These are phyloP conservation scores for Neoboletus brunneissimus DNA, from an alignment of 768 basidiomycete species.

Conservation along the genomic window DNA sequence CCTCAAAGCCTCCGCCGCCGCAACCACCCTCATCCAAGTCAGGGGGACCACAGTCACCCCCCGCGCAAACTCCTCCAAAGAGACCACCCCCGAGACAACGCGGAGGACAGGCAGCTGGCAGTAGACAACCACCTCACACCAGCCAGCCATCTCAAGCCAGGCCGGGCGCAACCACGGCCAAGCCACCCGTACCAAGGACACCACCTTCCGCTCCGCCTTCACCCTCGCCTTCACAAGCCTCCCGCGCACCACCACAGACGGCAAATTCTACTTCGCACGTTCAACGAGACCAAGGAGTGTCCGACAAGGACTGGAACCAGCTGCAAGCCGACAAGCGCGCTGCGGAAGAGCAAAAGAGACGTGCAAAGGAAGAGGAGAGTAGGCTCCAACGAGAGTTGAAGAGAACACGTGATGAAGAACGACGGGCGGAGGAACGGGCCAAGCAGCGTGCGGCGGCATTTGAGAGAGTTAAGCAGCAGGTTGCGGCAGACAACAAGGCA, in stretches of 20 bases:
- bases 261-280: background rate
- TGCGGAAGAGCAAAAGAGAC: slow-evolving; percentile 17
- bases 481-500: slow-evolving; percentile 14
- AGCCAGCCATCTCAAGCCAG: background rate
- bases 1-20: background rate
- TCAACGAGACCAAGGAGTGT: slow-evolving; percentile 49
- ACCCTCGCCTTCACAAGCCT: slow-evolving; percentile 4
- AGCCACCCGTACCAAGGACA: background rate
- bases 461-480: slow-evolving; percentile 18
- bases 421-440: slow-evolving; percentile 24
- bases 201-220: background rate
- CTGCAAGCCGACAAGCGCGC: slow-evolving; percentile 40
- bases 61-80: slow-evolving; percentile 15
- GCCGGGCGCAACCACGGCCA: background rate
- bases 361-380: slow-evolving; percentile 17
- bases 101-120: background rate
- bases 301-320: slow-evolving; percentile 50
- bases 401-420: slow-evolving; percentile 17
- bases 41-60: slow-evolving; percentile 1
- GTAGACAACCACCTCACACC: background rate
- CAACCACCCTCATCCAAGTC: slow-evolving; percentile 3
- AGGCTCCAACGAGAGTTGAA: slow-evolving; percentile 18
- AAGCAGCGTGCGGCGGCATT: slow-evolving; percentile 18
- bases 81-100: slow-evolving; percentile 1
- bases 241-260: background rate